Base-by-base conservation (phyloP, 2,329 filamentous ascomycete species). In the Colletotrichum lentis region DNA sequence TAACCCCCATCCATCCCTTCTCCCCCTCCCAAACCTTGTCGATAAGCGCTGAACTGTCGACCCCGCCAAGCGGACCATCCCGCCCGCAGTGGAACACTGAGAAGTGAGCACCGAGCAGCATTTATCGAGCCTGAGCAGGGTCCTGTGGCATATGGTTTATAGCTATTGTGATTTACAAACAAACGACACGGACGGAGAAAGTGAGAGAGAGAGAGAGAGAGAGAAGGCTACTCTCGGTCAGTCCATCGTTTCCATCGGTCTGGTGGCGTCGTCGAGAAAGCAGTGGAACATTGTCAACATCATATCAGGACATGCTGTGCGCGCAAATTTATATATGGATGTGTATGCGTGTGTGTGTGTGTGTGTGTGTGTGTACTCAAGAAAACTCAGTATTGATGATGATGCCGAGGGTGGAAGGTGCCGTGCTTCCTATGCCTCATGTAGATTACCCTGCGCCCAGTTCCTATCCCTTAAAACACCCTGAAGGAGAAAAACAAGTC, bases 361-460 rank as follows among this genome's bases (percentile, higher is more conserved):
- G 27, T 31, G 27, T 31, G 27, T 31, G 27, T 31, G 27, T 31
- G 27, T 24, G 24, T 58, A 58, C 55, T 8, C n/a, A 47, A 47
- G 18, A 52, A 50, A 58, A 57, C 27, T 52, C 66, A 44, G 50
- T 60, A 18, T 65, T 66, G 55, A 65, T 64, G 35, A 55, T 62
- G 49, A 60, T 67, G 41, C 56, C 44, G 56, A 66, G 37, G 31
- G 43, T 39, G 62, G 35, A 56, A 20, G 50, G 55, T 46, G 37
- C 8, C 31, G 22, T 46, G 62, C 66, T 43, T 46, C 62, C 20
- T 52, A 18, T 50, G 27, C 59, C 59, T 18, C 18, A 55, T 55
- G 49, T 60, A 64, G 27, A 69, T 69, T 69, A 66, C n/a, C 66
- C 61, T 59, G 47, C 66, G 62, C 66, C 46, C 56, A 46, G 46